phyloP scores from a whole-genome alignment of 371 early-diverging fungal species.

The Saksenaea vasiformis region DNA sequence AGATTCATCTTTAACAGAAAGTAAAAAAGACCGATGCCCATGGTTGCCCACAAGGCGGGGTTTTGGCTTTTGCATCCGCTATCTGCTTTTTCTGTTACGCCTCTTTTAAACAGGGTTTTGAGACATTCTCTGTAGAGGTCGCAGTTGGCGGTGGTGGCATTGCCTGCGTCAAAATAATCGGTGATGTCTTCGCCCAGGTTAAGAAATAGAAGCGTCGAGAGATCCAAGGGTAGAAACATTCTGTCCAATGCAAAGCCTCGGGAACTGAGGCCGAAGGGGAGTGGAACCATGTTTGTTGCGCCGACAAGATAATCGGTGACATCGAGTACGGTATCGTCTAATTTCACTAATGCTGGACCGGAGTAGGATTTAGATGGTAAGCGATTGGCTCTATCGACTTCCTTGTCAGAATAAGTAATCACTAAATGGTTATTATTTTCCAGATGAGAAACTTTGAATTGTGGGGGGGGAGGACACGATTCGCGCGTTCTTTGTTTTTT shows the following conservation, averaged over 20 bases:
- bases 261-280: conserved; percentile 34
- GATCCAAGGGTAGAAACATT: conserved; percentile 44
- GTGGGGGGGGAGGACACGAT: too few species aligned
- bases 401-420: conserved; percentile 27
- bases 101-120: conserved; percentile 33
- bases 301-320: conserved; percentile 40
- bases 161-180: conserved; percentile 28
- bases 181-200: conserved; percentile 48
- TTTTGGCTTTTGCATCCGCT: conserved; percentile 37
- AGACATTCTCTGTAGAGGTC: conserved; percentile 33
- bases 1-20: conserved; percentile 49
- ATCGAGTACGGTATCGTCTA: conserved; percentile 44
- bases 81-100: conserved; percentile 26
- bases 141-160: conserved; percentile 28
- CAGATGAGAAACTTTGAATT: too few species aligned
- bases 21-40: conserved; percentile 40
- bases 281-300: conserved; percentile 35
- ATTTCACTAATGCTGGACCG: conserved; percentile 35
- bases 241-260: conserved; percentile 43
- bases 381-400: conserved; percentile 19
- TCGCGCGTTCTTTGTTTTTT: neutral
- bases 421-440: conserved; percentile 17
- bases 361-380: conserved; percentile 23
- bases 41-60: conserved; percentile 51
- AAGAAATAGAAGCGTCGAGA: conserved; percentile 39